Base-by-base conservation (phyloP, 2,329 filamentous ascomycete genomes). In the Penicillium decumbens region DNA sequence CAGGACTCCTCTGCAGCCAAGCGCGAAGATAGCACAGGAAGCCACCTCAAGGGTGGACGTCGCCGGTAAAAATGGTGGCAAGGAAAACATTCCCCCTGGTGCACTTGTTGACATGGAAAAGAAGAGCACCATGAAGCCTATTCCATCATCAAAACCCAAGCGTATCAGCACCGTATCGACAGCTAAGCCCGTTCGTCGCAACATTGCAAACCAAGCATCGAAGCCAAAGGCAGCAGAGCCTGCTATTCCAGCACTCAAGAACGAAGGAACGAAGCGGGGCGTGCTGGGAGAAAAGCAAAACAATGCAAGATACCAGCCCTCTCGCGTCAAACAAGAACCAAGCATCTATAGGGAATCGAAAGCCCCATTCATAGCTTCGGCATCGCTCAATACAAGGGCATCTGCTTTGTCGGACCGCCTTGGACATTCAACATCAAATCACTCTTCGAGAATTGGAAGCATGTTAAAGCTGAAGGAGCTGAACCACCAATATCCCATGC, bases 61-160 rank as follows among this genome's bases (percentile, higher is more conserved):
- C n/a, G 59, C 70, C 50, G 80, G 80, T 23, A 73, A 74, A 42
- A 78, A 79, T 29, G 75, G 75, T 4, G 82, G 82, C 5, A 85
- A 85, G 58, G 82, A 85, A 63, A 85, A 85, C 54, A 60, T 83
- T 4, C 80, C 80, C 12, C 82, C 81, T 1, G 75, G 75, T 3
- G 45, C 55, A 28, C 27, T 60, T 10, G 32, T 47, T 30, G 47
- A 53, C 9, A 41, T 56, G 41, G 62, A 64, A 28, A 51, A 47
- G 1, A 62, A 61, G 28, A 39, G 35, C 23, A 18, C 13, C 18
- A 1, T 4, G 12, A 47, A 49, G 9, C 5, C 20, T n/a, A 25
- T 4, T 7, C n/a, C 27, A 13, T 12, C 28, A 9, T 18, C 39
- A 3, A 49, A 46, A 7, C 24, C 49, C 7, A 47, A 40, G 23